These are phyloP conservation scores for Saussurea involucrata DNA, from an alignment of 129 eudicot species.

Conservation along the genomic window DNA sequence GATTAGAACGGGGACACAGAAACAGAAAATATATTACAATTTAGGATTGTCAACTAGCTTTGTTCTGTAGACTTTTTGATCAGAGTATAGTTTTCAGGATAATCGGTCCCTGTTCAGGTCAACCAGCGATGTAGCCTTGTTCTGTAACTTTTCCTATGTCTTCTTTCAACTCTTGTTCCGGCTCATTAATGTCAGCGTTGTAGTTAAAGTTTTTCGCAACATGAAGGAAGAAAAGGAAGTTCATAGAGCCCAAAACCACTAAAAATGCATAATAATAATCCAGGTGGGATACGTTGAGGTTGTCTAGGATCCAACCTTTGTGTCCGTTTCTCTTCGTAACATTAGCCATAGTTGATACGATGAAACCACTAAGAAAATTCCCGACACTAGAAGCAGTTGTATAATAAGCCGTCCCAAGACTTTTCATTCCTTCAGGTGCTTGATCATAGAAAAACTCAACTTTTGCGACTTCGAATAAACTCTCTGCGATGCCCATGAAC, in stretches of 20 bases:
- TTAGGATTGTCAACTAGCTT: neutral
- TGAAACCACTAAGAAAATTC: constrained; percentile 44
- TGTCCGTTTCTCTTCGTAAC: constrained; percentile 35
- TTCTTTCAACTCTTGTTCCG: constrained; percentile 17
- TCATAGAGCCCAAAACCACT: constrained; percentile 35
- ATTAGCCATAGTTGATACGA: constrained; percentile 40
- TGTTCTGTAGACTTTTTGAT: neutral
- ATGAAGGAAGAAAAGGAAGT: constrained; percentile 47
- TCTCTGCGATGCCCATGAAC: constrained; percentile 43
- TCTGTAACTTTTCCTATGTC: neutral
- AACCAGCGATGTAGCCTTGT: no score
- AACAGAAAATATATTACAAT: neutral
- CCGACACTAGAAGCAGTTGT: constrained; percentile 19
- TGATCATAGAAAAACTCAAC: constrained; percentile 47
- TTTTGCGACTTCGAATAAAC: constrained; percentile 47
- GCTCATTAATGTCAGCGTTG: no score
- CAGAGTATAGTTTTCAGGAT: no score
- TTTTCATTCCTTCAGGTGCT: constrained; percentile 33
- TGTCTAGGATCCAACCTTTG: constrained; percentile 54
- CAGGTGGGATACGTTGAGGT: constrained; percentile 44
- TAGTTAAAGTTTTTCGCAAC: constrained; percentile 29
- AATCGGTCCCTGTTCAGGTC: no score
- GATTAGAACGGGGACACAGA: neutral
- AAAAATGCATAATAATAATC: constrained; percentile 49
- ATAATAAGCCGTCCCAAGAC: constrained; percentile 18